These are phyloP conservation scores for Corchorus olitorius DNA, from an alignment of 345 rosid species.

Conservation along the genomic window DNA sequence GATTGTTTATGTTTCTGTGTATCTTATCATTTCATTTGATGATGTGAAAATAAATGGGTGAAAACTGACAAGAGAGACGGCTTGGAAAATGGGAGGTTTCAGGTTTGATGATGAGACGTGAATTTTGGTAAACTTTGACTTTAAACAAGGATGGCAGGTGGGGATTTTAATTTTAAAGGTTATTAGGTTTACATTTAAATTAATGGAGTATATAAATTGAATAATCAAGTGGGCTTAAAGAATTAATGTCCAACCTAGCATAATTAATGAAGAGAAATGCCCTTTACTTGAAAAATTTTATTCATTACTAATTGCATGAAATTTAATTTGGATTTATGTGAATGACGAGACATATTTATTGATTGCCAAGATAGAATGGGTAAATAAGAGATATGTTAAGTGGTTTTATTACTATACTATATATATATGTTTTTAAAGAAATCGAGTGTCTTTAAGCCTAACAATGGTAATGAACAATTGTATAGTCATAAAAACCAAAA, in stretches of 20 bases:
- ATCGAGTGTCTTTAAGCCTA: no score
- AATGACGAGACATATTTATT: no score
- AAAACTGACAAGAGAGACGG: no score
- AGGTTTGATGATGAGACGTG: background rate
- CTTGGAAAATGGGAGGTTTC: no score
- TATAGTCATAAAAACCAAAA: background rate
- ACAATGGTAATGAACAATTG: no score
- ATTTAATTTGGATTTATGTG: background rate
- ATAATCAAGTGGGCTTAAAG: background rate
- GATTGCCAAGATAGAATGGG: no score
- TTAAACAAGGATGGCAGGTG: background rate
- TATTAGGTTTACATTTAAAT: constrained; percentile 1
- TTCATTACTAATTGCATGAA: no score
- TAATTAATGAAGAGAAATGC: background rate
- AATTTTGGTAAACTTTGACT: background rate
- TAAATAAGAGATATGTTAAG: no score
- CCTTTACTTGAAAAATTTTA: background rate
- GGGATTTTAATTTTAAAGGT: background rate
- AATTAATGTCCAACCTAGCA: background rate
- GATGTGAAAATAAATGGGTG: no score
- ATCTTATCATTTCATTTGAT: no score
- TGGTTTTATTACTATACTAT: no score
- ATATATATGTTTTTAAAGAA: no score
- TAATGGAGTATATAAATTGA: background rate
- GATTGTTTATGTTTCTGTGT: background rate